These are phyloP conservation scores for Auricularia sp. DNA, from an alignment of 768 basidiomycete genomes.

Conservation along the genomic window DNA sequence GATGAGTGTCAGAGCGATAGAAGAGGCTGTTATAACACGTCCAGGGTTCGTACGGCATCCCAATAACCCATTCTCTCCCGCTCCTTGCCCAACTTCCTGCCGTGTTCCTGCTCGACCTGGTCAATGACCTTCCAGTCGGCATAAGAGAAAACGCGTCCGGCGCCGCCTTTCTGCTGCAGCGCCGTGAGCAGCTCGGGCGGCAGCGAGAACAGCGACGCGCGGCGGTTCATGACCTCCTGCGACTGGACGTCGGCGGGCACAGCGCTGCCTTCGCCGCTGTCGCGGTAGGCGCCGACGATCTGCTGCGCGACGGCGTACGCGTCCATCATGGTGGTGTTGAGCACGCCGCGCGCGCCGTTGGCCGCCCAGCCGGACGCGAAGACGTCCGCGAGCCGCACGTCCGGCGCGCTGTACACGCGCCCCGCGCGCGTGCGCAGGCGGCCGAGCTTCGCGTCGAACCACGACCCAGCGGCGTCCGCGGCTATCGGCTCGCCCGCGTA, in stretches of 20 bases:
- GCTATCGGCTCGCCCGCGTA: conserved; percentile 56
- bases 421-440: conserved; percentile 48
- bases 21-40: not conserved
- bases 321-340: conserved; percentile 89
- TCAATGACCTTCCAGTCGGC: conserved; percentile 69
- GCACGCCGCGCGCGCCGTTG: conserved; percentile 80
- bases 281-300: conserved; percentile 51
- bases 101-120: conserved; percentile 56
- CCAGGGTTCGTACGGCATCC: not conserved
- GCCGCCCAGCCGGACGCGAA: conserved; percentile 95
- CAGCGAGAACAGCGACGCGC: conserved; percentile 5
- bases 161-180: conserved; percentile 33
- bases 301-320: conserved; percentile 71
- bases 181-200: conserved; percentile 20
- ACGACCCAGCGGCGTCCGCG: conserved; percentile 26
- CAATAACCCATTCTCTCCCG: conserved; percentile 57
- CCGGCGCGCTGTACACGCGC: conserved; percentile 30
- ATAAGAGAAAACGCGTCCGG: conserved; percentile 50
- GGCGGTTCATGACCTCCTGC: conserved; percentile 13
- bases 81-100: conserved; percentile 51
- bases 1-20: not conserved
- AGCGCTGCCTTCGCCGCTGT: conserved; percentile 4
- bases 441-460: conserved; percentile 45
- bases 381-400: conserved; percentile 38
- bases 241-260: conserved; percentile 2